Base-by-base conservation (phyloP, 2,329 filamentous ascomycete genomes). In the Trichoderma sp. region DNA sequence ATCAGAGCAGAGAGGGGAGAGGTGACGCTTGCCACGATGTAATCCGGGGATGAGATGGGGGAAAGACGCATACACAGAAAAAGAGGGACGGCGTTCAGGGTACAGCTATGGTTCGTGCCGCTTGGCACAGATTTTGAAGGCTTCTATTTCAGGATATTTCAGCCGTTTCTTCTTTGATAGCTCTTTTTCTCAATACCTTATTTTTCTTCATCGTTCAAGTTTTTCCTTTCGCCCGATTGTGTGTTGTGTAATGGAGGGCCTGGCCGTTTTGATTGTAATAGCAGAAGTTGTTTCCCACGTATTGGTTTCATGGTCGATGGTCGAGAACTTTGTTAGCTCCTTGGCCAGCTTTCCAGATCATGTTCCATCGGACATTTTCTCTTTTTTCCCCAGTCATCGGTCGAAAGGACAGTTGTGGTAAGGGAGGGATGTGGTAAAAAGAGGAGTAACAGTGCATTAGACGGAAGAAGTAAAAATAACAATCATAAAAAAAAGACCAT, bases 51-150 rank as follows among this genome's bases (percentile, higher is more conserved):
- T 26, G 46, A 46, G 56, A 30, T 26, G 46, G 28, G 10, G 26
- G 26, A 34, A 59, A 58, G 52, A 52, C 34, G 37, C 13, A 24
- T 37, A 66, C 39, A 56, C 54, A 68, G 60, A 55, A 66, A 66
- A 64, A 39, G 55, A 58, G 32, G 52, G 39, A 52, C 24, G 66
- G 67, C 67, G 67, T 69, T 69, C 34, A 7, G 52, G 51, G 61
- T 54, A 46, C 18, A 37, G 28, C 28, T 37, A 32, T 37, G n/a
- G 43, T 21, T 51, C 10, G 32, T 63, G 39, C 59, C 59, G 16
- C 59, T 63, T 63, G 46, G n/a, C 46, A 37, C 24, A 37, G 28
- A 37, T 30, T 59, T 66, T 30, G 52, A 59, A 49, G 28, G 30
- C 30, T 30, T 37, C 56, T 37, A n/a, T 37, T 32, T n/a, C 28